A percentile compares a stretch with the other conserved stretches of the same genome.
phyloP scores from a whole-genome alignment of 306 rosid species.

The Medicago ruthenica region DNA sequence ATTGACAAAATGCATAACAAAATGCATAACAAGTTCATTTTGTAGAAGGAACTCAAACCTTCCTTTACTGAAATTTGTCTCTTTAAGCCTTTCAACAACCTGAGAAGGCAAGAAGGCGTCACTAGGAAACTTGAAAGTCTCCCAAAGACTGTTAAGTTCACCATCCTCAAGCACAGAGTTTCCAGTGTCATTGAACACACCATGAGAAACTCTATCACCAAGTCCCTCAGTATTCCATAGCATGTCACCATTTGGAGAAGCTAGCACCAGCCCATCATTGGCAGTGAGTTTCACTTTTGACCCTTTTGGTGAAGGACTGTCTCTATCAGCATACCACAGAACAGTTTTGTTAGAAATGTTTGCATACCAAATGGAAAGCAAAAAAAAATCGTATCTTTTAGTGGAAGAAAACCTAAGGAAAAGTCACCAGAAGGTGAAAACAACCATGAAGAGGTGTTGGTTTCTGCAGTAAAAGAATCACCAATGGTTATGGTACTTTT shows the following conservation, averaged over 20 bases:
- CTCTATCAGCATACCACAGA: conserved; percentile 57
- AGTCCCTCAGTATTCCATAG: conserved; percentile 36
- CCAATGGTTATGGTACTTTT: neutral
- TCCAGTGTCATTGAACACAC: conserved; percentile 55
- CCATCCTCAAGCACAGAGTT: conserved; percentile 50
- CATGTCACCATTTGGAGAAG: conserved; percentile 33
- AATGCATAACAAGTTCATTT: neutral
- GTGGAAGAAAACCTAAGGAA: neutral
- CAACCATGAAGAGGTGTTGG: neutral
- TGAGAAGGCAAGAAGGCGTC: no score
- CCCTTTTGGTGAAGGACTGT: conserved; percentile 45
- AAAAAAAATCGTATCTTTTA: conserved; percentile 18
- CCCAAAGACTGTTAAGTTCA: neutral
- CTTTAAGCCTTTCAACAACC: no score
- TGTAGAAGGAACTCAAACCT: neutral
- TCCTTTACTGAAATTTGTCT: no score
- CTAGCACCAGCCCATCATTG: conserved; percentile 47
- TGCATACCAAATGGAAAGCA: conserved; percentile 62
- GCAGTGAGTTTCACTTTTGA: conserved; percentile 51
- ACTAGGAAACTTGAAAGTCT: no score
- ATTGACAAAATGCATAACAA: no score
- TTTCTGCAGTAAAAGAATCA: neutral
- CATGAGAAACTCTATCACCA: conserved; percentile 12
- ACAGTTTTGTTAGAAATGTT: conserved; percentile 45
- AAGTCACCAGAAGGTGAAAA: neutral